phyloP scores from a whole-genome alignment of 2,329 filamentous ascomycete genomes.

The Zymoseptoria passerinii region DNA sequence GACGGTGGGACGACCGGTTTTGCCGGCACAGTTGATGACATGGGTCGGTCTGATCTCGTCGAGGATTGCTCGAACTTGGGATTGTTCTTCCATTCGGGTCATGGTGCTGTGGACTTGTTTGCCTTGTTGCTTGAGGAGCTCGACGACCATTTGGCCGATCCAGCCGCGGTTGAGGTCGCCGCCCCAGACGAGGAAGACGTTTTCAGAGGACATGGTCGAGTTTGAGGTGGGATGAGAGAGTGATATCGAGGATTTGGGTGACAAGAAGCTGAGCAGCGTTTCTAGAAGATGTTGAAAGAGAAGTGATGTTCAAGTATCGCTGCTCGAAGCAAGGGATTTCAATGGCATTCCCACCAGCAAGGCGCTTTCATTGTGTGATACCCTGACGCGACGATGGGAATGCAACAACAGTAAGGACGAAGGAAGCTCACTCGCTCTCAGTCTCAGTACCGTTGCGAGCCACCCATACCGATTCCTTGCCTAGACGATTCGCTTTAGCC shows the following conservation, averaged over 20 bases:
- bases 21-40: slow-evolving; percentile 58
- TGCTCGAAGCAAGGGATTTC: slow-evolving; percentile 2
- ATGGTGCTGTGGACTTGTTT: slow-evolving; percentile 55
- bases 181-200: slow-evolving; percentile 57
- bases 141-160: slow-evolving; percentile 55
- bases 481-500: slow-evolving; percentile 10
- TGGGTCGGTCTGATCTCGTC: slow-evolving; percentile 55
- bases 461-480: slow-evolving; percentile 8
- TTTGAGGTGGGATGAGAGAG: background rate
- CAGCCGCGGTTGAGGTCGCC: slow-evolving; percentile 44
- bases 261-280: background rate
- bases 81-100: slow-evolving; percentile 57
- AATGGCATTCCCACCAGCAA: too few species aligned
- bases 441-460: background rate
- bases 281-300: background rate
- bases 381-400: too few species aligned
- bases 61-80: slow-evolving; percentile 49
- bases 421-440: too few species aligned
- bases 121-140: slow-evolving; percentile 49
- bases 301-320: background rate
- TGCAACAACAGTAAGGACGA: too few species aligned
- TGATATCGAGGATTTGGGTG: background rate
- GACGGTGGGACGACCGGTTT: slow-evolving; percentile 59
- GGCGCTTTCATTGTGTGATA: too few species aligned
- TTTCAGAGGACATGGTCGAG: slow-evolving; percentile 7